Evolutionary conservation across 2,329 filamentous ascomycete genomes (phyloP).

Genomic region (Alternaria hordeiaustralica): DNA sequence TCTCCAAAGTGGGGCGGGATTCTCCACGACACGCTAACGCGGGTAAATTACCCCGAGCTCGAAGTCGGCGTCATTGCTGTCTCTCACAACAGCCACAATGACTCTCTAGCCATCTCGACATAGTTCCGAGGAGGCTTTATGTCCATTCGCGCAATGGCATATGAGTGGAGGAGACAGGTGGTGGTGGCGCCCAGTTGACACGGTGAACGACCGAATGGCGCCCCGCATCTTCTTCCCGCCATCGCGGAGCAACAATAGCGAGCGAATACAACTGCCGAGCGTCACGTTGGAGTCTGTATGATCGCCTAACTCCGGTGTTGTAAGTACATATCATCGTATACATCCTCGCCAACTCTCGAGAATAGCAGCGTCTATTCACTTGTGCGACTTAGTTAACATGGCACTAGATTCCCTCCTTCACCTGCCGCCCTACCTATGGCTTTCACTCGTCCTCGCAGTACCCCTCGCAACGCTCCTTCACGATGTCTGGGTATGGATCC

Average conservation of each 20-base stretch:
- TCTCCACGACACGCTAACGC: not conserved
- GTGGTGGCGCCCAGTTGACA: not conserved
- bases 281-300: constrained; percentile 8
- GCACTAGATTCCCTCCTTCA: constrained; percentile 30
- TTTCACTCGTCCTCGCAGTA: constrained; percentile 35
- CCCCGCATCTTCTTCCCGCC: constrained; percentile 16
- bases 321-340: constrained; percentile 1
- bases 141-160: not conserved
- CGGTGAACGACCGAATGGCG: constrained; percentile 1
- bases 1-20: not conserved
- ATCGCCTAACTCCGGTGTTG: constrained; percentile 2
- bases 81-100: not conserved
- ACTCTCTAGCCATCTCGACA: not conserved
- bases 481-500: constrained; percentile 38
- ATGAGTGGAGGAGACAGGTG: not conserved
- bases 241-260: constrained; percentile 21
- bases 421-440: constrained; percentile 30
- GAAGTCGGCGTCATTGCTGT: not conserved
- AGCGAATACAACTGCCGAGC: constrained; percentile 30
- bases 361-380: not conserved
- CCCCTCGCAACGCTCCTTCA: constrained; percentile 33
- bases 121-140: not conserved
- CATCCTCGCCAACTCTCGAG: not conserved
- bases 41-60: not conserved
- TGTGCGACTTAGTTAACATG: constrained; percentile 22